Evolutionary conservation across 495 filamentous ascomycete species (phyloP).

Genomic region (Hyaloscypha finlandica): DNA sequence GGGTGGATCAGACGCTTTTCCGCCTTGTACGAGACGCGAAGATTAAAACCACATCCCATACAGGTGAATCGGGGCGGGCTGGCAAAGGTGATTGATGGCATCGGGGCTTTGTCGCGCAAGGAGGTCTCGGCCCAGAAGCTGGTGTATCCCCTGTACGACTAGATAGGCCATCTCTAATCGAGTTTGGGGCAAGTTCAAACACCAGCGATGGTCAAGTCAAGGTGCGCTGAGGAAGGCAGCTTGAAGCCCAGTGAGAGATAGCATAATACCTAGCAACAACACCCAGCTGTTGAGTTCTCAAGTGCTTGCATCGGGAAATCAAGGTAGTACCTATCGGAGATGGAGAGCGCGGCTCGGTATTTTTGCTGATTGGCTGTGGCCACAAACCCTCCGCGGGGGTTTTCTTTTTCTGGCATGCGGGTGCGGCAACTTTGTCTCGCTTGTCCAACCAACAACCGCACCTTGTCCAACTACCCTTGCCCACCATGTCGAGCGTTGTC

Average conservation of each 20-base stretch:
- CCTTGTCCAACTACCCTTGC: neutral
- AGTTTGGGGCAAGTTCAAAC: slow-evolving; percentile 2
- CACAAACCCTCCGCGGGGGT: slow-evolving; percentile 1
- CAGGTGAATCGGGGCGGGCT: slow-evolving; percentile 26
- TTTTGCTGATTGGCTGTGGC: slow-evolving; percentile 2
- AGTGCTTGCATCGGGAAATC: slow-evolving; percentile 1
- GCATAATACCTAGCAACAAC: neutral
- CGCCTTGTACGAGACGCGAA: slow-evolving; percentile 19
- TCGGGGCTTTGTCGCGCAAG: slow-evolving; percentile 19
- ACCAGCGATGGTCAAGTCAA: slow-evolving; percentile 2
- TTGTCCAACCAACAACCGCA: neutral
- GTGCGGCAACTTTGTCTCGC: neutral
- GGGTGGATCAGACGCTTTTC: neutral
- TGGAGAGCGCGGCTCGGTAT: slow-evolving; percentile 2
- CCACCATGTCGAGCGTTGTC: too few relatives aligned
- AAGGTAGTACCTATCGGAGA: neutral
- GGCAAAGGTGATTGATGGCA: slow-evolving; percentile 23
- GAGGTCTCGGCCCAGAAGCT: slow-evolving; percentile 31
- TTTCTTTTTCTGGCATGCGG: slow-evolving; percentile 2
- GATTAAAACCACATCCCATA: slow-evolving; percentile 28
- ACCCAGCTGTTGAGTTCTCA: too few relatives aligned
- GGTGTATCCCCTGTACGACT: slow-evolving; percentile 23
- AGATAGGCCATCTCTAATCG: neutral
- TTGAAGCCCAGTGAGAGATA: neutral
- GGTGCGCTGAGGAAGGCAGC: neutral